Conservation (phyloP, 352 stramenopile species). For the Pythium insidiosum region DNA sequence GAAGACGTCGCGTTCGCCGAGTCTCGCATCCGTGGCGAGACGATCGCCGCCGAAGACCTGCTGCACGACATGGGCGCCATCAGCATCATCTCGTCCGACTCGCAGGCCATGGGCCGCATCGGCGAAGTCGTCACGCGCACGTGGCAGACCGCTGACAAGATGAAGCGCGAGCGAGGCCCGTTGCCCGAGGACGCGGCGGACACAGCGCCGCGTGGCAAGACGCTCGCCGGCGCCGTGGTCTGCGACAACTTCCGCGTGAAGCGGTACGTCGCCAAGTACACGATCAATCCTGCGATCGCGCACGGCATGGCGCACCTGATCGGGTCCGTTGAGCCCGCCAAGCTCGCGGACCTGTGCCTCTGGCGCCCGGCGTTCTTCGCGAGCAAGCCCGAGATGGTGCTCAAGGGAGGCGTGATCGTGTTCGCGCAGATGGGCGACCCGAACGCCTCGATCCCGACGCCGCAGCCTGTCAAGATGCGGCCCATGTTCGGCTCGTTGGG, state of each 20-base stretch:
- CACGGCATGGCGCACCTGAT: slow-evolving; percentile 96
- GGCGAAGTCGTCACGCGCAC: slow-evolving; percentile 96
- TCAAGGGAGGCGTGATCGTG: slow-evolving; percentile 93
- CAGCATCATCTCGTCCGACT: slow-evolving; percentile 95
- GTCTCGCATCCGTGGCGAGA: slow-evolving; percentile 95
- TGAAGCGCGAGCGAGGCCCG: slow-evolving; percentile 90
- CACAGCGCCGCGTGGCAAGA: no score
- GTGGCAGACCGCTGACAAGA: slow-evolving; percentile 98
- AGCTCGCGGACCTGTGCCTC: slow-evolving; percentile 92
- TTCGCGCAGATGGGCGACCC: slow-evolving; percentile 96
- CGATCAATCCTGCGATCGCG: slow-evolving; percentile 95
- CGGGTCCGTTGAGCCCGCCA: slow-evolving; percentile 89
- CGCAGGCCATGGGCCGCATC: slow-evolving; percentile 95
- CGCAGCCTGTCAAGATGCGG: slow-evolving; percentile 93
- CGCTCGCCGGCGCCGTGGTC: no score
- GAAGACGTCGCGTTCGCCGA: slow-evolving; percentile 98
- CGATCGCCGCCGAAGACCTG: slow-evolving; percentile 96
- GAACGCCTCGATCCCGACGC: slow-evolving; percentile 95
- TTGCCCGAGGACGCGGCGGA: slow-evolving; percentile 79
- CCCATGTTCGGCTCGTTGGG: slow-evolving; percentile 89
- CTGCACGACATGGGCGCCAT: slow-evolving; percentile 97
- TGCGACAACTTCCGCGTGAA: slow-evolving; percentile 95
- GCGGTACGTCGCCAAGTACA: slow-evolving; percentile 97
- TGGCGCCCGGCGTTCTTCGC: slow-evolving; percentile 96
- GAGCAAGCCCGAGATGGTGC: slow-evolving; percentile 93